These are phyloP conservation scores for Nemania abortiva DNA, from an alignment of 2,329 filamentous ascomycete genomes.

Conservation along the genomic window DNA sequence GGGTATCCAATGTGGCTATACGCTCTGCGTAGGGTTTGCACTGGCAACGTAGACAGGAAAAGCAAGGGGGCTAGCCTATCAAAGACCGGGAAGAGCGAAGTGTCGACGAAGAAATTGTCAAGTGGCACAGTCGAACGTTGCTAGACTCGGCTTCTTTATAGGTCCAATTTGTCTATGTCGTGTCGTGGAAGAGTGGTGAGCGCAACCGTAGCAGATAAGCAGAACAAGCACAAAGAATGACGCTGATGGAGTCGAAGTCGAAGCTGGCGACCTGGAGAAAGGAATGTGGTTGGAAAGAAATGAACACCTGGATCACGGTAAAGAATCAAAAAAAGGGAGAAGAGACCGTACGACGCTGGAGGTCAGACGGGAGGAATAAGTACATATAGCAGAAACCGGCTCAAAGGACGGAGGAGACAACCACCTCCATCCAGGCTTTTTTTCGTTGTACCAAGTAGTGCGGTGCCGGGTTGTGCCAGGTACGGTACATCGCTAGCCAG, in stretches of 20 bases:
- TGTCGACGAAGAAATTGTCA: conserved; percentile 41
- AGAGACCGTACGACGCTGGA: conserved; percentile 31
- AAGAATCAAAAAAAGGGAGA: conserved; percentile 32
- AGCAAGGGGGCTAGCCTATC: conserved; percentile 46
- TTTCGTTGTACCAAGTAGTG: conserved; percentile 16
- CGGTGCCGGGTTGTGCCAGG: not conserved
- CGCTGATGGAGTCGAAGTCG: conserved; percentile 41
- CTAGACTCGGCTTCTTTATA: conserved; percentile 30
- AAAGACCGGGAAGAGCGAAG: conserved; percentile 49
- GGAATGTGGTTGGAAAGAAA: conserved; percentile 46
- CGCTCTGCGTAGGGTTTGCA: conserved; percentile 45
- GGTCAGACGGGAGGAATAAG: conserved; percentile 23
- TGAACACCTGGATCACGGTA: conserved; percentile 37
- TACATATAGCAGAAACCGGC: conserved; percentile 35
- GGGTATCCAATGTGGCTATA: conserved; percentile 37
- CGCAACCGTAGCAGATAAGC: conserved; percentile 45
- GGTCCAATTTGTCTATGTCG: conserved; percentile 6
- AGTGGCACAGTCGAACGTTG: conserved; percentile 34
- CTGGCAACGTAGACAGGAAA: conserved; percentile 34
- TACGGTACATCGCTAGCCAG: not conserved
- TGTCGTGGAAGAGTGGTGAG: conserved; percentile 10
- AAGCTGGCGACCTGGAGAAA: conserved; percentile 51
- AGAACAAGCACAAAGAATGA: conserved; percentile 36
- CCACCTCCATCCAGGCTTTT: conserved; percentile 20
- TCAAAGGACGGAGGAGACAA: conserved; percentile 33